Evolutionary conservation across 2,329 filamentous ascomycete genomes (phyloP), one percentile per base, ranked within the genome.

Genomic region (Hymenoscyphus linearis): DNA sequence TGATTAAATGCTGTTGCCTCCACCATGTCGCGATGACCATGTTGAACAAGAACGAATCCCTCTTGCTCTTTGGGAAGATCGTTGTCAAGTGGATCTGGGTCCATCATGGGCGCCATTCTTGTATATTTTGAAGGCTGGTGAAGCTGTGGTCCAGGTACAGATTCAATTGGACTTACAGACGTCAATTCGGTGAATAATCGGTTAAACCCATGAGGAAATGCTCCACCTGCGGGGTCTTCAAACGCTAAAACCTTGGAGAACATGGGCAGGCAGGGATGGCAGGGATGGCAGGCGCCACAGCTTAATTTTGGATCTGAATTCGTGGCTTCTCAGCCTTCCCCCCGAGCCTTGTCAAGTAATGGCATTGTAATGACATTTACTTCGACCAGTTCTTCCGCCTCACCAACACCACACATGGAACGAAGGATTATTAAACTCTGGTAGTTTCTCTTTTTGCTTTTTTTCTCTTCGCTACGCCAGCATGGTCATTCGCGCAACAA

Each of bases 1-100:
- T 87, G 87, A 75, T 97, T 97, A 82, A 96, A 96, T 67, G 91
- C 88, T 64, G 93, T 87, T 0, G 71, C 66, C 60, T 71, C 67
- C 16, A 73, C 64, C 67, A 74, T 72, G 55, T 74, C 90, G 70
- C 86, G 84, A 75, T 93, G 89, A 68, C 87, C 87, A 73, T 91
- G 86, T 63, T 86, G 83, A 69, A 91, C 83, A 68, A 89, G 85
- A 64, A 57, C 58, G 59, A 74, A 73, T 22, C 59, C 66, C 25
- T 68, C 66, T 50, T 60, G 60, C 37, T 65, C 60, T 1, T 47
- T 25, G 12, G 64, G 60, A 6, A 58, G 55, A 18, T 65, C 61
- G 2, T 54, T 31, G 7, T 65, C 62, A 4, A 58, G 55, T 14
- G 61, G 55, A 26, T 65, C 64, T 14, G 56, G 64, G 27, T 67